Percentiles rank a stretch among this genome's conserved stretches.
Evolutionary conservation across 2,329 filamentous ascomycete species (phyloP).

Genomic region (Penicillium olsonii): DNA sequence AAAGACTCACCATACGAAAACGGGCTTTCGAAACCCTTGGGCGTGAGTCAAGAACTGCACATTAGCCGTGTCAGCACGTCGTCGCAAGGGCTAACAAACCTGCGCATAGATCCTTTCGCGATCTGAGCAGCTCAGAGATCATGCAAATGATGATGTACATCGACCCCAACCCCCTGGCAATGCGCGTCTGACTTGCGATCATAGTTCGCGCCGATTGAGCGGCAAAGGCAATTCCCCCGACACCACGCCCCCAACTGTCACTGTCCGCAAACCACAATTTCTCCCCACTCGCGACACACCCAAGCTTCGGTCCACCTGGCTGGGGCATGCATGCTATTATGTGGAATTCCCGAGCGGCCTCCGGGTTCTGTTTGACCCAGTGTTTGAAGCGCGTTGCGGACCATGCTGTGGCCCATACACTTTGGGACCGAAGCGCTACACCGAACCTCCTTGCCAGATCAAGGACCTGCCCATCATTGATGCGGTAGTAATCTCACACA

Average conservation of each 20-base stretch:
- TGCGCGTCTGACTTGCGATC: background rate
- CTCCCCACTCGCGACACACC: constrained; percentile 59
- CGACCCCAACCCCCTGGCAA: background rate
- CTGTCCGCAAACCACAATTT: constrained; percentile 68
- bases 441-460: constrained; percentile 72
- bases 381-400: constrained; percentile 84
- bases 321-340: constrained; percentile 92
- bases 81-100: constrained; percentile 12
- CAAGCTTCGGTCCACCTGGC: constrained; percentile 82
- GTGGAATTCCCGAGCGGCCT: constrained; percentile 86
- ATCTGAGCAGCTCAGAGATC: constrained; percentile 15
- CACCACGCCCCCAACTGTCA: constrained; percentile 65
- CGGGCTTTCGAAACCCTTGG: constrained; percentile 48
- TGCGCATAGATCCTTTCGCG: constrained; percentile 19
- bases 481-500: constrained; percentile 75
- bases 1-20: constrained; percentile 43
- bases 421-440: constrained; percentile 76
- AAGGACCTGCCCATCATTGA: constrained; percentile 68
- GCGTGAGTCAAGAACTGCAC: constrained; percentile 30
- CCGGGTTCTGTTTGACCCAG: constrained; percentile 88
- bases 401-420: constrained; percentile 79
- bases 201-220: constrained; percentile 42
- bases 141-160: constrained; percentile 24
- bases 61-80: background rate
- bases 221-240: constrained; percentile 60